Evolutionary conservation across 495 filamentous ascomycete genomes (phyloP), one percentile per base, ranked within the genome.

Genomic region (Talaromyces stipitatus): DNA sequence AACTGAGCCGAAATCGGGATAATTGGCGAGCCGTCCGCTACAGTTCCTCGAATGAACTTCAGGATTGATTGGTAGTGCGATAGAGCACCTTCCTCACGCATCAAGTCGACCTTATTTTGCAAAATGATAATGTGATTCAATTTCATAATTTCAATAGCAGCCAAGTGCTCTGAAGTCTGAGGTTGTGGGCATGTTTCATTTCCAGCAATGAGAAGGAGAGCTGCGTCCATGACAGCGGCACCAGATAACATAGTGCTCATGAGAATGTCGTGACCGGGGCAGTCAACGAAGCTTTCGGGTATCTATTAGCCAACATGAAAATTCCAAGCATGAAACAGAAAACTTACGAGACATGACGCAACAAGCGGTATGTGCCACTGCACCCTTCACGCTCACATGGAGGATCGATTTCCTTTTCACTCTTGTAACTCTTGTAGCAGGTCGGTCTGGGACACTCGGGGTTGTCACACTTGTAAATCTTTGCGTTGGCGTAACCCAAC

Each of bases 161-260:
- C 94, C 73, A 98, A 78, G 79, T 98, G 94, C 75, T 98, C 94
- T 22, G 92, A 96, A 11, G 94, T 98, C 69, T 98, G 94, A n/a
- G 94, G 94, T 72, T 98, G 94, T 18, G 94, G 94, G 74, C 94
- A 97, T 16, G 88, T 87, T 88, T 98, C 94, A 78, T 98, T 98
- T 76, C 94, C 95, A 59, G 94, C 95, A 69, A 98, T 97, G 41
- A 98, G 80, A 28, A 98, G 84, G 28, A 98, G 82, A 29, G 95
- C 95, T 50, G 94, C 94, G 72, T 98, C 94, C 94, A 98, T 98
- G 79, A 98, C 94, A 43, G 94, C 94, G 65, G 94, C 94, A 66
- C 94, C 95, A 69, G 94, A 98, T 75, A 97, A 85, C 94, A 97
- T 98, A 58, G 94, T 98, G 73, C 92, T 96, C 94, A 98, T 98